Percentiles rank a stretch among this genome's conserved stretches.
These are phyloP conservation scores for Malus hybrid DNA, from an alignment of 331 rosid genomes.

Conservation along the genomic window DNA sequence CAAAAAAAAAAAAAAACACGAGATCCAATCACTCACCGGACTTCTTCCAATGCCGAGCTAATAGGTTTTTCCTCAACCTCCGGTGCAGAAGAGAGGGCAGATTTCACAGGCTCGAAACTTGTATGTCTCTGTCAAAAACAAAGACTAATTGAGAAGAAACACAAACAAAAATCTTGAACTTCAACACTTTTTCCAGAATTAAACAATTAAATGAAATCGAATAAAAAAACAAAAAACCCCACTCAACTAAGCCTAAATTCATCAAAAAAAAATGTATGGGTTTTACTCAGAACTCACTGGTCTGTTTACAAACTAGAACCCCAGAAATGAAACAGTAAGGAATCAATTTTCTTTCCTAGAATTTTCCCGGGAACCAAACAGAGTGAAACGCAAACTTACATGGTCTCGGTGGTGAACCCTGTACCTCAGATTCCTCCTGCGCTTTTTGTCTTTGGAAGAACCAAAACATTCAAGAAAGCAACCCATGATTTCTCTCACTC, in stretches of 20 bases:
- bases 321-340: not conserved
- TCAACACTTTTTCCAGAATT: not conserved
- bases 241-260: not conserved
- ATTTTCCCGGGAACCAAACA: not conserved
- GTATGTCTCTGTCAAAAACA: slow-evolving; percentile 36
- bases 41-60: slow-evolving; percentile 22
- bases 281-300: not conserved
- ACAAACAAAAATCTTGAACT: not conserved
- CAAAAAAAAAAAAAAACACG: not conserved
- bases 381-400: slow-evolving; percentile 19
- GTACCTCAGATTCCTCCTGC: slow-evolving; percentile 31
- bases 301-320: not conserved
- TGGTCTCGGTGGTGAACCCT: slow-evolving; percentile 39
- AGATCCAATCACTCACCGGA: slow-evolving; percentile 32
- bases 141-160: not conserved
- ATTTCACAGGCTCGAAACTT: slow-evolving; percentile 30
- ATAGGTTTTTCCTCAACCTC: slow-evolving; percentile 24
- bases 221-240: not conserved
- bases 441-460: slow-evolving; percentile 50
- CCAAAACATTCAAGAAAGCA: slow-evolving; percentile 82
- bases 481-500: slow-evolving; percentile 42
- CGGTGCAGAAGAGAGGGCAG: slow-evolving; percentile 25
- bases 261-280: not conserved
- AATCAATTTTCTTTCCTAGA: not conserved
- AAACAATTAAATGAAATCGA: not conserved